Base-by-base conservation (phyloP, 495 filamentous ascomycete genomes). In the Platismatia glauca region DNA sequence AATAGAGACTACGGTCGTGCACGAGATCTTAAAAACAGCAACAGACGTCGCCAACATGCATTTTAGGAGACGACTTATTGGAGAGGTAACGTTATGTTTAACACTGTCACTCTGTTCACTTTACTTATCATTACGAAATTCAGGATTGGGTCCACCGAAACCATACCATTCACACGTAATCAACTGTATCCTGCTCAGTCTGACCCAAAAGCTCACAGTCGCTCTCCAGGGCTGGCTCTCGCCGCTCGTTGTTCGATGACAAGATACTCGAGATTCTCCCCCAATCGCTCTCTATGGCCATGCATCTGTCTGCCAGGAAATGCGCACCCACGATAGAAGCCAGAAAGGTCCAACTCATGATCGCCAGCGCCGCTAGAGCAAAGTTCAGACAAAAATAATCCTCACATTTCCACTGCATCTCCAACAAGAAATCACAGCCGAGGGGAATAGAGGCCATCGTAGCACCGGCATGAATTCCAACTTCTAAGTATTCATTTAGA, bases 1-100 rank as follows among this genome's bases (percentile, higher is more conserved):
- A 53, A 62, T 20, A 60, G 35, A 44, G 46, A 60, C 2, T 41
- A 44, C 33, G n/a, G 12, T 34, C 53, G 27, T 22, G 22, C 55
- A n/a, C 55, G 12, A 27, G 55, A 22, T 11, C 11, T 8, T 5
- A 0, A 57, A 1, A 37, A 6, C 16, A 29, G 22, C 12, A 50
- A 29, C 22, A 16, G 6, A 12, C 22, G 1, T 43, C 15, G 8
- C n/a, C 9, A 5, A 52, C 4, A 31, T 6, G 3, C 13, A 31
- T 13, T 0, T 48, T 22, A 27, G 44, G 27, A 12, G 48, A 31
- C 8, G 4, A 3, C 24, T 16, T 13, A 9, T 8, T 44, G 5
- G 20, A 44, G 7, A 38, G 7, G 41, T 2, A 44, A 44, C 2
- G 20, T 22, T 22, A 2, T 13, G 3, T n/a, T 44, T 18, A 1